Base-by-base conservation (phyloP, 2,329 filamentous ascomycete species). In the Alternaria viburni region DNA sequence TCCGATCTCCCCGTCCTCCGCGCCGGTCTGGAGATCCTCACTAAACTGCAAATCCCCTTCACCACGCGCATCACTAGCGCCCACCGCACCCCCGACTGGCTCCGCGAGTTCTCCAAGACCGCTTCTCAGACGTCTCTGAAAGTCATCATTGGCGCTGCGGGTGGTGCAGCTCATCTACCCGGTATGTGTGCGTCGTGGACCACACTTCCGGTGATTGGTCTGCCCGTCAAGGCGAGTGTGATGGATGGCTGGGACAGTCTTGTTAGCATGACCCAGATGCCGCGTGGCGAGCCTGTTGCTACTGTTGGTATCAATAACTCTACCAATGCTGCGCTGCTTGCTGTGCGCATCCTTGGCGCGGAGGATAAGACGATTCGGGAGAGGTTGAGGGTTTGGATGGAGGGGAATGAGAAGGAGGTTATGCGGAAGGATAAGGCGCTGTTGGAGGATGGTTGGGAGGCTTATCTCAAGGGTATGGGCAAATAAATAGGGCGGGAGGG, bases 51-150 rank as follows among this genome's bases (percentile, higher is more conserved):
- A n/a, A 90, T 96, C 11, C 89, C 91, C 0, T 92, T 88, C 81
- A 87, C 90, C 7, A 85, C 89, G 15, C 88, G 88, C 73, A 94
- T 96, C 74, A 94, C 92, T 0, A 94, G 91, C 3, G 93, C 93
- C 0, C 84, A 86, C 74, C 81, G 84, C 55, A 86, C 84, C 0
- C 84, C 84, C 3, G 75, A 81, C 70, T 82, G 79, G 78, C 83
- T 86, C 73, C 80, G 80, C 50, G 70, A 76, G 5, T 86, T 81
- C 71, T 82, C 81, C 46, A 80, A 80, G 50, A 51, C 67, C 8
- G 83, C 83, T 3, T 69, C 77, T 0, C 59, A 64, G 6, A 74
- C 74, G 1, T 79, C 77, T 6, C 73, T 85, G 65, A 77, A 79
- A 59, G 80, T 83, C 66, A 83, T 85, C 76, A 86, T 86, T 66